phyloP scores from a whole-genome alignment of 495 filamentous ascomycete species.

The Penicillium argentinense region DNA sequence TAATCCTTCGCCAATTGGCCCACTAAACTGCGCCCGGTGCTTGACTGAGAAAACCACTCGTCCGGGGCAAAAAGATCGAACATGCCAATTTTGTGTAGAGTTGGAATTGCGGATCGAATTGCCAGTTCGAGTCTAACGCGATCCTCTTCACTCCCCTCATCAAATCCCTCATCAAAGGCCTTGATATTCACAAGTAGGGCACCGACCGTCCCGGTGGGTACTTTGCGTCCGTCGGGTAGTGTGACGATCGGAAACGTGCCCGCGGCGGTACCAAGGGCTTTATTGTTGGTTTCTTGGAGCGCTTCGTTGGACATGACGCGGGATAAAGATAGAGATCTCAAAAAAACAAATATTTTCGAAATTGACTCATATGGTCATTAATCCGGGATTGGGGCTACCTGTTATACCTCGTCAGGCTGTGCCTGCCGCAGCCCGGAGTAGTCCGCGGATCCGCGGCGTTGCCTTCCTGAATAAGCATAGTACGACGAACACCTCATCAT shows the following conservation, averaged over 20 bases:
- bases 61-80: not conserved
- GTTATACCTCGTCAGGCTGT: no score
- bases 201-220: constrained; percentile 3
- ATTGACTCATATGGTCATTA: no score
- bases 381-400: no score
- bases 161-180: not conserved
- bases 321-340: not conserved
- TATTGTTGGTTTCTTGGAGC: constrained; percentile 5
- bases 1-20: not conserved
- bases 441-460: no score
- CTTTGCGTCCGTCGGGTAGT: constrained; percentile 2
- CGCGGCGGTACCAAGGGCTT: constrained; percentile 2
- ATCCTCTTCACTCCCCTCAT: not conserved
- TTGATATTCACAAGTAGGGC: constrained; percentile 2
- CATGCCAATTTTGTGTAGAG: constrained; percentile 1
- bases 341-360: no score
- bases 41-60: not conserved
- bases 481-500: no score
- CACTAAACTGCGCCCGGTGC: not conserved
- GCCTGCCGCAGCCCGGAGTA: no score
- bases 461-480: no score
- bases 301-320: not conserved
- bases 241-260: not conserved
- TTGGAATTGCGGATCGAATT: not conserved
- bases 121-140: not conserved